Evolutionary conservation across 2,329 filamentous ascomycete genomes (phyloP).

Genomic region (Alternaria sp.): DNA sequence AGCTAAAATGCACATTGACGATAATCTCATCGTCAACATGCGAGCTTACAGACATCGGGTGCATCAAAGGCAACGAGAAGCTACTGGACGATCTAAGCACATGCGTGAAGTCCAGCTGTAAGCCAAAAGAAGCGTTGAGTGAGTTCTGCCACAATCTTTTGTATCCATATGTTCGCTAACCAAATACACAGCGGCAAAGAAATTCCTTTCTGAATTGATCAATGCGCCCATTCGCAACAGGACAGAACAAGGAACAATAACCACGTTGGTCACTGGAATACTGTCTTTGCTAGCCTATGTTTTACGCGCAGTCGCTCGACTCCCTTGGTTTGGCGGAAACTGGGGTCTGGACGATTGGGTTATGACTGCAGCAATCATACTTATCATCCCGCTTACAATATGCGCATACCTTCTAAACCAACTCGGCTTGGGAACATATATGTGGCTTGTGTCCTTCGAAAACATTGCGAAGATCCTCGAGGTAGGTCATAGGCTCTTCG

Average conservation of each 20-base stretch:
- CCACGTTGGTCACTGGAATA: constrained; percentile 48
- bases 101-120: constrained; percentile 37
- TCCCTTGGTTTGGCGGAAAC: constrained; percentile 47
- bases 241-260: constrained; percentile 47
- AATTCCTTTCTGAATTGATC: constrained; percentile 41
- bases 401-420: constrained; percentile 24
- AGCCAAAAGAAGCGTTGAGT: constrained; percentile 39
- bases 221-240: constrained; percentile 48
- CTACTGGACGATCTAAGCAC: constrained; percentile 26
- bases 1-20: constrained; percentile 37
- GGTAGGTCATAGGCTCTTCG: constrained; percentile 17
- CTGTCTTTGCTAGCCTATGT: constrained; percentile 44
- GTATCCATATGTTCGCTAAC: background rate
- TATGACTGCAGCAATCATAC: constrained; percentile 35
- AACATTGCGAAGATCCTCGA: constrained; percentile 58
- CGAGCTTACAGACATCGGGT: constrained; percentile 35
- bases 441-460: constrained; percentile 58
- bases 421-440: constrained; percentile 60
- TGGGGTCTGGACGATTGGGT: constrained; percentile 54
- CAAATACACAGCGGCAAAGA: constrained; percentile 46
- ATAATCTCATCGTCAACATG: constrained; percentile 36
- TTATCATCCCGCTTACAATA: constrained; percentile 31
- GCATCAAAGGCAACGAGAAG: constrained; percentile 32
- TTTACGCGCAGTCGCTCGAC: constrained; percentile 49
- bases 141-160: constrained; percentile 15